Evolutionary conservation across 2,329 filamentous ascomycete species (phyloP), one percentile per base, ranked within the genome.

Genomic region (Aspergillus spinulosporus): DNA sequence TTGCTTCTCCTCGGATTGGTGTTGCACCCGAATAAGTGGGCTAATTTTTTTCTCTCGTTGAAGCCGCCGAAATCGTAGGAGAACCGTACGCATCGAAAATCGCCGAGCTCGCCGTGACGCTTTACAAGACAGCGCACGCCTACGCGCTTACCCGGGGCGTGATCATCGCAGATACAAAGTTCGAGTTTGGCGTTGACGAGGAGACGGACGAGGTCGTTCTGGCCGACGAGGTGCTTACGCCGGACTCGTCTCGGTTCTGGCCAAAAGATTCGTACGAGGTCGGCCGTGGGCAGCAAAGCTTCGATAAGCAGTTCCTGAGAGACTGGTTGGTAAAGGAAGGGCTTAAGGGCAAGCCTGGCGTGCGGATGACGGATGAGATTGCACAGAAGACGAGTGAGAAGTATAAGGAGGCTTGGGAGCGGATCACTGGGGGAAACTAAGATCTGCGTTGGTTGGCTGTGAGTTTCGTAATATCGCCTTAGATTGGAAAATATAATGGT

Each of bases 231-330:
- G 90, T 95, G 21, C 77, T 96, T 58, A 95, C 91, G 5, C 91
- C 92, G 2, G 88, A 91, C 71, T 88, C 84, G 53, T 93, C 88
- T 49, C 84, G 92, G 12, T 96, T 96, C 81, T 97, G 93, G 92
- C 86, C 87, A 0, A 84, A 82, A 61, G 85, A 85, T 43, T 80
- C 80, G 45, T 95, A 93, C 70, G 82, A 86, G 69, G 74, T 89
- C 14, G 92, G 92, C 1, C 81, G 80, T 59, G 82, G 88, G 56
- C 91, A 95, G 78, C 82, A 88, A 52, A 94, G 89, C 74, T 94
- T 93, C 64, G 92, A 97, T 72, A 97, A 97, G 81, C 88, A 92
- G 76, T 87, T 82, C 67, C 73, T 96, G 63, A 80, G 92, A 36
- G 87, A 97, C 75, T 97, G 91, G 89, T 74, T 97, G 66, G 88